phyloP scores from a whole-genome alignment of 2,329 filamentous ascomycete genomes.

The Fusarium phyllophilum region DNA sequence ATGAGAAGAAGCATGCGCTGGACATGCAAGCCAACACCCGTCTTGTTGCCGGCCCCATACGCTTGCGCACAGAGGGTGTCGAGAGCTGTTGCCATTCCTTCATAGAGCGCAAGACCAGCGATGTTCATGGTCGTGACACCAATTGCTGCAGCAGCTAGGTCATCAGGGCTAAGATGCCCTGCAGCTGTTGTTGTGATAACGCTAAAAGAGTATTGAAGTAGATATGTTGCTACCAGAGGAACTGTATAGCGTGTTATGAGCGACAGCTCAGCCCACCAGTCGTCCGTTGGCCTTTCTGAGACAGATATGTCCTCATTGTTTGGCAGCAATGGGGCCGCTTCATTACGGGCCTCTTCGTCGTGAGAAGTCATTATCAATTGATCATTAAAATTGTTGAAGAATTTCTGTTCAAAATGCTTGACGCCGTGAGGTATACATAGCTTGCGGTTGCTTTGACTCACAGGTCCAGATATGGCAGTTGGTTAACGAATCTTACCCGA shows the following conservation, averaged over 20 bases:
- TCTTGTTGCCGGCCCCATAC: constrained; percentile 52
- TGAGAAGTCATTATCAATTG: not conserved
- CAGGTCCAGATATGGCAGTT: not conserved
- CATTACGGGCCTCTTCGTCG: not conserved
- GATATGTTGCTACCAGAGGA: constrained; percentile 63
- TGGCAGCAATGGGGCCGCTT: constrained; percentile 29
- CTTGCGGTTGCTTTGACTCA: not conserved
- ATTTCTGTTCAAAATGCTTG: no score
- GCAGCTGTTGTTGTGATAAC: constrained; percentile 63
- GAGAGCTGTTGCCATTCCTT: constrained; percentile 43
- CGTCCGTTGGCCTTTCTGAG: not conserved
- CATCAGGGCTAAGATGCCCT: constrained; percentile 62
- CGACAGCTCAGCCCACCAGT: constrained; percentile 25
- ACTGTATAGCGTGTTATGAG: constrained; percentile 47
- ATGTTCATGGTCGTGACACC: constrained; percentile 66
- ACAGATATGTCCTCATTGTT: not conserved
- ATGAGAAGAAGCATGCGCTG: constrained; percentile 64
- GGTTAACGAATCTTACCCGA: not conserved
- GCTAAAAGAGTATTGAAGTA: constrained; percentile 64
- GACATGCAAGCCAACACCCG: constrained; percentile 61
- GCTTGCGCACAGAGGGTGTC: constrained; percentile 42
- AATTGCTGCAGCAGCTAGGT: constrained; percentile 62
- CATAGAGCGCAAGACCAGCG: constrained; percentile 57
- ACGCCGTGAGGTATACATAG: not conserved
- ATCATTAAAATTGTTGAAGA: not conserved